Base-by-base conservation (phyloP, 306 rosid species). In the Albizia julibrissin region DNA sequence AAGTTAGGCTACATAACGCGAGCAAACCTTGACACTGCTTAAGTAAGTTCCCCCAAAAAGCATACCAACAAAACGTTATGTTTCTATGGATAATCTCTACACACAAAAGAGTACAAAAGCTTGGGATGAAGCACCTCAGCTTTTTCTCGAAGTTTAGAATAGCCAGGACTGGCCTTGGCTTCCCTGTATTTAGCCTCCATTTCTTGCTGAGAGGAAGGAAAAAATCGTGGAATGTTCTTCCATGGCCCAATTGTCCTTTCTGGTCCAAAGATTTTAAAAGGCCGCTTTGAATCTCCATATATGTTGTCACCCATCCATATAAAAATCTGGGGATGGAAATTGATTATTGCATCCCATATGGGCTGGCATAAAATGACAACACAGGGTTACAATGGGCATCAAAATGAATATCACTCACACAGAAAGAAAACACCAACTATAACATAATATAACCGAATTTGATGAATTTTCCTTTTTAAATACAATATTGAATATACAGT, bases 221-320 rank as follows among this genome's bases (percentile, higher is more conserved):
- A 47, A 77, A 93, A 93, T 58, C 97, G 87, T 6, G 90, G 94
- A 80, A 27, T 81, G 84, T 93, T 93, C 89, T 90, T 93, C 98
- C 97, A 91, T 0, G 97, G 98, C 21, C 98, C 98, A 43, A 85
- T 21, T 47, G 94, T 93, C 86, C 98, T 91, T 78, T 93, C 90
- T 69, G 61, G 83, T 69, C 98, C 98, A 47, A 93, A 86, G n/a
- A 91, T 4, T 77, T 80, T 89, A 77, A 88, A 87, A 83, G 97
- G 96, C 40, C 84, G 93, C 86, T 85, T 93, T 54, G 67, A 78
- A 85, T 93, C 98, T 81, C 98, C 98, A 49, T 93, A 93, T 33
- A 93, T 90, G 90, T 91, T 93, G 85, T 93, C 98, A 72, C 98
- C 98, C 44, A 93, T 80, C 90, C 92, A 93, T 85, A 93, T 85